phyloP scores from a whole-genome alignment of 1,284 basidiomycete genomes.

The Sanghuangporus weigelae region DNA sequence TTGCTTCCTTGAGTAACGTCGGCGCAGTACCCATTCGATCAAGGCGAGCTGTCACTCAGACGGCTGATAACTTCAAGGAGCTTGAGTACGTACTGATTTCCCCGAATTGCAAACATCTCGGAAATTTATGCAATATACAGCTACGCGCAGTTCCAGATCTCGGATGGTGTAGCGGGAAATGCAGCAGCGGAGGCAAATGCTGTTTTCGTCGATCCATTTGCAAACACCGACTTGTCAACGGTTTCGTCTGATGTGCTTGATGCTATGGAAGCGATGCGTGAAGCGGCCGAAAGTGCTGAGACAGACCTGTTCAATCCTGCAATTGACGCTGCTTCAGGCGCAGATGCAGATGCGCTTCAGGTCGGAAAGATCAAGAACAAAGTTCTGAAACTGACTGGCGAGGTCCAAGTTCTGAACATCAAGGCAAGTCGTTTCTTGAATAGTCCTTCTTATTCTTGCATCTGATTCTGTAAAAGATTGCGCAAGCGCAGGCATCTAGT shows the following conservation, averaged over 20 bases:
- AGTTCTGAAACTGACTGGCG: constrained; percentile 44
- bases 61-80: constrained; percentile 21
- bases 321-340: constrained; percentile 38
- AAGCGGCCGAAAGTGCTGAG: constrained; percentile 41
- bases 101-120: neutral
- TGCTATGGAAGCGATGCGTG: constrained; percentile 39
- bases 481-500: constrained; percentile 33
- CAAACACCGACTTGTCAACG: constrained; percentile 19
- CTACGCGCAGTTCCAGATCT: constrained; percentile 44
- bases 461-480: constrained; percentile 24
- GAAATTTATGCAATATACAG: constrained; percentile 20
- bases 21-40: constrained; percentile 13
- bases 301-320: constrained; percentile 38
- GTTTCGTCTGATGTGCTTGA: constrained; percentile 25
- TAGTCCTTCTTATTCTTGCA: neutral
- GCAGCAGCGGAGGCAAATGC: constrained; percentile 38
- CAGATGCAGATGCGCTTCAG: constrained; percentile 22
- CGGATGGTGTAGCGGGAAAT: constrained; percentile 37
- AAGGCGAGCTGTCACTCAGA: constrained; percentile 11
- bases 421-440: constrained; percentile 25
- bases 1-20: constrained; percentile 11
- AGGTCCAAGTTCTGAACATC: constrained; percentile 36
- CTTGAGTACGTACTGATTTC: constrained; percentile 19
- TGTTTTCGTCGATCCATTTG: constrained; percentile 31
- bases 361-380: constrained; percentile 35